Percentiles rank a stretch among this genome's conserved stretches.
Evolutionary conservation across 129 eudicot species (phyloP).

Genomic region (Chrysanthemum lavandulifolium): DNA sequence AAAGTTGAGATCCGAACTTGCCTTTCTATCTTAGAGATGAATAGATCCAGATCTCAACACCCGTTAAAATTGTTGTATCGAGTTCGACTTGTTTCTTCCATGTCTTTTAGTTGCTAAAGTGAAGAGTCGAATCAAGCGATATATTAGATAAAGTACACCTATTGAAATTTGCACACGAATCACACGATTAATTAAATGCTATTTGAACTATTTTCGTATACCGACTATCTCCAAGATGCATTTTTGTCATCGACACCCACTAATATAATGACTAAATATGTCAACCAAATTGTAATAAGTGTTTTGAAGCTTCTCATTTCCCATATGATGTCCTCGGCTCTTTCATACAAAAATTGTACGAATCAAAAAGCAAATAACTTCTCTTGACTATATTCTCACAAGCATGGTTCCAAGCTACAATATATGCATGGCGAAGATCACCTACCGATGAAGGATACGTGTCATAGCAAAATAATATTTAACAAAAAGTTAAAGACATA

Average conservation of each 20-base stretch:
- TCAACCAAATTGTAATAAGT: not conserved
- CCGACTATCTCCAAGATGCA: not conserved
- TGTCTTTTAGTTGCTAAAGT: not conserved
- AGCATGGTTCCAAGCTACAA: conserved; percentile 12
- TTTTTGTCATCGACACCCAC: conserved; percentile 1
- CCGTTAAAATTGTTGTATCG: conserved; percentile 15
- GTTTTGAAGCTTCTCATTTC: not conserved
- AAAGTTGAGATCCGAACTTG: conserved; percentile 29
- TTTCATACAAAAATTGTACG: not conserved
- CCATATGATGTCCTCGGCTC: not conserved
- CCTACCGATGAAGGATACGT: not conserved
- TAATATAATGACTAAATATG: not conserved
- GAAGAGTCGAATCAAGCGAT: conserved; percentile 16
- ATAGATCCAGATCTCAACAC: conserved; percentile 46
- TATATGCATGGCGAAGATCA: not conserved
- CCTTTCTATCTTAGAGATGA: conserved; percentile 51
- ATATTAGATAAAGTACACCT: not conserved
- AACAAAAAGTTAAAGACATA: not conserved
- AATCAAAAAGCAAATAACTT: not conserved
- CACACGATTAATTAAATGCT: not conserved
- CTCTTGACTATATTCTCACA: not conserved
- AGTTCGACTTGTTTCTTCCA: too few relatives aligned
- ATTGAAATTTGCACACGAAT: not conserved
- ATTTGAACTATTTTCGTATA: not conserved
- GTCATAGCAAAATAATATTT: not conserved